Conservation (phyloP, 2,329 filamentous ascomycete genomes). For the Cercospora sp. region DNA sequence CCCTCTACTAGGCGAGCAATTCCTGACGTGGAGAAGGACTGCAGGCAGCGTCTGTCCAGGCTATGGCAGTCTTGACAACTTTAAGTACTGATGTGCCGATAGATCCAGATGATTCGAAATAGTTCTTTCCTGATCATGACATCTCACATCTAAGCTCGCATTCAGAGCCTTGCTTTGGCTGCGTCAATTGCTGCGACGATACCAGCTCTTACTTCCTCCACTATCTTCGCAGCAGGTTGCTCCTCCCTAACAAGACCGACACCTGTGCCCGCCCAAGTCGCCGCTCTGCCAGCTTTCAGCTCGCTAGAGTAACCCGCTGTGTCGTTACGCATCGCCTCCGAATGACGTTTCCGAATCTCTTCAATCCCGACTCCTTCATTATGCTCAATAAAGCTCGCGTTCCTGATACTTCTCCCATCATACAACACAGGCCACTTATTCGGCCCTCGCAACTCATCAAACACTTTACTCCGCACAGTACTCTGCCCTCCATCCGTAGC, state of each 20-base stretch:
- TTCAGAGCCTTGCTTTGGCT: background rate
- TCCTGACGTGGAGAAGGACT: slow-evolving; percentile 29
- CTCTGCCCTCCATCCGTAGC: slow-evolving; percentile 53
- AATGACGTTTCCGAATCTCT: slow-evolving; percentile 47
- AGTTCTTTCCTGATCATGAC: background rate
- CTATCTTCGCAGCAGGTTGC: slow-evolving; percentile 54
- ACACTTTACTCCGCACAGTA: slow-evolving; percentile 53
- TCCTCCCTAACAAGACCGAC: slow-evolving; percentile 59
- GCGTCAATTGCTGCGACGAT: background rate
- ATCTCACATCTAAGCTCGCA: background rate
- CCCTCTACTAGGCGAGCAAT: slow-evolving; percentile 32
- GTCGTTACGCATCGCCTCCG: slow-evolving; percentile 50
- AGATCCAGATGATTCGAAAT: background rate
- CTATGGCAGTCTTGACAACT: background rate
- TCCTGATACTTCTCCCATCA: slow-evolving; percentile 59
- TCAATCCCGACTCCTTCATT: slow-evolving; percentile 41
- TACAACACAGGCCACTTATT: slow-evolving; percentile 58
- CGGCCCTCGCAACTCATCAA: slow-evolving; percentile 57
- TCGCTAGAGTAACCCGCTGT: slow-evolving; percentile 48
- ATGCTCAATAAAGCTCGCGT: slow-evolving; percentile 52
- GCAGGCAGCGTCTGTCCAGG: slow-evolving; percentile 20
- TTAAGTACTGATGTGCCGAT: background rate
- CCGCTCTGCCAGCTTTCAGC: slow-evolving; percentile 55
- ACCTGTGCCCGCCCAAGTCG: slow-evolving; percentile 56
- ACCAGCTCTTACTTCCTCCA: slow-evolving; percentile 45